Evolutionary conservation across 371 early-diverging fungal genomes (phyloP), one percentile per base, ranked within the genome.

Genomic region (Mitosporidium daphniae): DNA sequence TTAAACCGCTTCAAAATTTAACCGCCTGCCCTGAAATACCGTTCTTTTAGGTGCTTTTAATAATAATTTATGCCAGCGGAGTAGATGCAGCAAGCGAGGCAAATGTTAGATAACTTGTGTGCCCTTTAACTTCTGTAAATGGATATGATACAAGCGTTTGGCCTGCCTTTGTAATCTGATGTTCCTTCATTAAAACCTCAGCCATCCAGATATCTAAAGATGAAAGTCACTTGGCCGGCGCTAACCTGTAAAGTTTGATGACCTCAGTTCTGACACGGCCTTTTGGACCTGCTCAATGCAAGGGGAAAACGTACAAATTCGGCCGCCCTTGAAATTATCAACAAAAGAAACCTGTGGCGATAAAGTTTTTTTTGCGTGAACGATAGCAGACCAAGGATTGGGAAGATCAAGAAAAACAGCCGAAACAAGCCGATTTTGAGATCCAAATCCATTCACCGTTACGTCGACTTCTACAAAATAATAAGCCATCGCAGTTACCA

Each of bases 401-500:
- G 89, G 89, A 30, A 86, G 45, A 50, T 86, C 89, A 28, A 86
- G 48, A 39, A 86, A 86, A 12, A 78, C 82, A 57, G 31, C 14
- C 7, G 5, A 14, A 11, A n/a, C n/a, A 26, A 23, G 14, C 9
- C 16, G 18, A 18, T 5, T 31, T 13, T 8, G 27, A 14, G 19
- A 3, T 13, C 12, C 22, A 12, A 15, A 23, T 5, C 17, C 17
- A 9, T n/a, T 24, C 7, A 8, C 7, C 22, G 14, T 4, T 17
- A 7, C 4, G 7, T 20, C 8, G 17, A 7, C 10, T n/a, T 5
- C 3, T 18, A 11, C 3, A 6, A 15, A 21, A 20, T 20, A 28
- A n/a, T n/a, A n/a, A n/a, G n/a, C n/a, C n/a, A n/a, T n/a, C n/a
- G n/a, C n/a, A n/a, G n/a, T 26, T 47, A 53, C 57, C 57, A 4